Base-by-base conservation (phyloP, 2,329 filamentous ascomycete species). In the Cercospora zeina region DNA sequence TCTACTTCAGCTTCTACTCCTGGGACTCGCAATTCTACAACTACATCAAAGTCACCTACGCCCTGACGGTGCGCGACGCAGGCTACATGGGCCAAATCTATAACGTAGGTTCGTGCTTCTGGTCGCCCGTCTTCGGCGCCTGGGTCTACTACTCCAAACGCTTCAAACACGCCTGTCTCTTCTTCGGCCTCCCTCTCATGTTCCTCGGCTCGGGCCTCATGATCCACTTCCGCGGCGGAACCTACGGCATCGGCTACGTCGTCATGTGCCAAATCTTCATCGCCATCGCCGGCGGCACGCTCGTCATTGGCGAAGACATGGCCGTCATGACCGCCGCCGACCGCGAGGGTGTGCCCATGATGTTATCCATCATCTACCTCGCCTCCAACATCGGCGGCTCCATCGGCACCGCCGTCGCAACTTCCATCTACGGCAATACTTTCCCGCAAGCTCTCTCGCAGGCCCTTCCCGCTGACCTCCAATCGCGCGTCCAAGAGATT, bases 231-330 rank as follows among this genome's bases (percentile, higher is more conserved):
- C 70, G 75, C 14, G 67, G 69, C 21, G 65, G 65, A 16, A 75
- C 77, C 36, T 73, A 74, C 10, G 73, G 77, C 24, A 78, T 85
- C 24, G 76, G 79, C 34, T 83, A 80, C 72, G 70, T 85, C 8
- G 73, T 85, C 61, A 81, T 84, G 78, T 82, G 80, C 62, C 82
- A 85, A 67, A 79, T 85, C 60, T 79, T 85, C 66, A 81, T 84
- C 58, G 82, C 83, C 16, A 77, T 83, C 62, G 78, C 78, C 11
- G 83, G 82, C 11, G 80, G 80, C 58, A 82, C 81, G 24, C 76
- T 85, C 10, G 79, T 85, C 30, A 79, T 85, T 63, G 78, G 79
- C 59, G 76, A 83, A 65, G 81, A 87, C 63, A 81, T 88, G 66
- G 83, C 84, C 4, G 80, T 87, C 42, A 82, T 87, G 73, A 78